Percentiles rank a stretch among this genome's conserved stretches.
Conservation (phyloP, 2,329 filamentous ascomycete genomes). For the Venturia aucupariae region DNA sequence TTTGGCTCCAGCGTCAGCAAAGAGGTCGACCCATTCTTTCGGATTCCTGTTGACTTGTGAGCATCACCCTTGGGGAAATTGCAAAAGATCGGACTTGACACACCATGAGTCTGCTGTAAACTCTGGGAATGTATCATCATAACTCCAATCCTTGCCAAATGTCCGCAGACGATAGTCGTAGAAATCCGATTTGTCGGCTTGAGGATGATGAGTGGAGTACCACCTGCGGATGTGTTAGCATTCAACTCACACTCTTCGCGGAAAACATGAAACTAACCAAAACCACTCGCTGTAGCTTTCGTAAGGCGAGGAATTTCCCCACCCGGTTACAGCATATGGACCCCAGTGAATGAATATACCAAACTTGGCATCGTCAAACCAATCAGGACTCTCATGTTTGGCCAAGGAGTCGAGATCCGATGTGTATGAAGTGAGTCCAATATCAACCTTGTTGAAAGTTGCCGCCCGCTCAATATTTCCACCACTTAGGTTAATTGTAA, state of each 20-base stretch:
- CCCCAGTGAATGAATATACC: conserved; percentile 56
- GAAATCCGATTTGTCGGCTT: conserved; percentile 32
- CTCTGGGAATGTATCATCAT: conserved; percentile 47
- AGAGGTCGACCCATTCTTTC: conserved; percentile 45
- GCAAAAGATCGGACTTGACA: background rate
- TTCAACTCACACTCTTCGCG: conserved; percentile 16
- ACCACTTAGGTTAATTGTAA: background rate
- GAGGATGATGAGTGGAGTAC: conserved; percentile 35
- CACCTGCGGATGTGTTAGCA: conserved; percentile 34
- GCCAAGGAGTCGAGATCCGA: background rate
- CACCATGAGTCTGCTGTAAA: conserved; percentile 41
- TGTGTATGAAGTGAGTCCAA: background rate
- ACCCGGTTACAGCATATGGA: conserved; percentile 46
- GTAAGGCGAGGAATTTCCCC: conserved; percentile 37
- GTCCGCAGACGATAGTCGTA: conserved; percentile 37
- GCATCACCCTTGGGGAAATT: background rate
- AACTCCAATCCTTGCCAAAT: conserved; percentile 42
- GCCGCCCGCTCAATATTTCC: background rate
- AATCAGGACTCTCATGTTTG: conserved; percentile 39
- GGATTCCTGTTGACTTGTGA: conserved; percentile 26
- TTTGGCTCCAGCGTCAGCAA: conserved; percentile 42
- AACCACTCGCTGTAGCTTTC: conserved; percentile 35
- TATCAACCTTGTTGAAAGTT: background rate
- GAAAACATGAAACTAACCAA: conserved; percentile 3
- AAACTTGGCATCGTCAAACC: conserved; percentile 48